Evolutionary conservation across 2,329 filamentous ascomycete species (phyloP), one percentile per base, ranked within the genome.

Genomic region (Fusarium coicis): DNA sequence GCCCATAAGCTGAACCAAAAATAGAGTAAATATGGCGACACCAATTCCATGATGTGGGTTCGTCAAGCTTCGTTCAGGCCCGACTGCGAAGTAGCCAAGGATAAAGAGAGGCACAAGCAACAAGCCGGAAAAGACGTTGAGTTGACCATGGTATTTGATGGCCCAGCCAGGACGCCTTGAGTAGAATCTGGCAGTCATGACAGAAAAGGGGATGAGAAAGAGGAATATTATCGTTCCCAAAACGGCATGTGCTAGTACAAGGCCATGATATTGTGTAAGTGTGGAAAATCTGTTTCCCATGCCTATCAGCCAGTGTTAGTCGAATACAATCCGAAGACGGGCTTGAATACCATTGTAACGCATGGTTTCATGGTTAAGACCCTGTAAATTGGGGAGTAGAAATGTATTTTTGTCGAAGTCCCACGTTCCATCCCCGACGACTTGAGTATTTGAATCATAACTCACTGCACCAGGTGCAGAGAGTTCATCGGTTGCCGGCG

Each of bases 1-100:
- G 34, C 91, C 91, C 5, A 95, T 78, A 21, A 91, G 87, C 79
- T 96, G 94, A 9, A 93, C 82, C 50, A 94, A 80, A 39, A 96
- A 88, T 52, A 94, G 83, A 49, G 91, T 88, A 79, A 95, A 96
- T 50, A 97, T 89, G 34, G 93, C 92, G 39, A 95, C 86, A 19
- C 93, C 93, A 72, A 96, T 96, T 69, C 92, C 93, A 81, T 97
- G 93, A 80, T 97, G 93, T 0, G 93, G 93, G 79, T 97, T 97
- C 14, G 92, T 91, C 77, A 95, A 83, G 73, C 89, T 93, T 66
- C 93, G 87, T 49, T 87, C 85, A 0, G 91, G 90, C 0, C 93
- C 93, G 18, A 96, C 93, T 16, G 94, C 93, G 75, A 95, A 91
- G 83, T 90, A 95, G 12, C 93, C 93, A 18, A 95, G 85, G 49